These are phyloP conservation scores for Nakaseomyces glabratus DNA, from an alignment of 1,139 yeast genomes.

Conservation along the genomic window DNA sequence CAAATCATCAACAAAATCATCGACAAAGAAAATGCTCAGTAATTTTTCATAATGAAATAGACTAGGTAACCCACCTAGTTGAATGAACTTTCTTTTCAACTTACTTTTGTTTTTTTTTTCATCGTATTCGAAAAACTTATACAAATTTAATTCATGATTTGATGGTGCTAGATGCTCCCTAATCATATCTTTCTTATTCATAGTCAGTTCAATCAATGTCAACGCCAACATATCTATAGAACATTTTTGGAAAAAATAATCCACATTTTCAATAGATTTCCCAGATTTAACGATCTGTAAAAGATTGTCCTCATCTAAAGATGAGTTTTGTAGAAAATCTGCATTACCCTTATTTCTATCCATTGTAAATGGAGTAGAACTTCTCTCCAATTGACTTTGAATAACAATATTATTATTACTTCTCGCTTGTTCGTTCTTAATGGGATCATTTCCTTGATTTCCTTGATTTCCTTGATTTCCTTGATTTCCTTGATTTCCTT, in stretches of 20 bases:
- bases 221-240: conserved; percentile 1
- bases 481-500: too few relatives aligned
- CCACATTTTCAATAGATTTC: not conserved
- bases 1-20: conserved; percentile 9
- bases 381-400: too few relatives aligned
- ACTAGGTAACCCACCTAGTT: conserved; percentile 23
- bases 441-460: too few relatives aligned
- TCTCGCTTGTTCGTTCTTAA: too few relatives aligned
- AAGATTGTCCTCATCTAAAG: too few relatives aligned
- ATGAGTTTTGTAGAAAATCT: too few relatives aligned
- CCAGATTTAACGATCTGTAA: conserved; percentile 3
- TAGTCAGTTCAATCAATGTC: not conserved
- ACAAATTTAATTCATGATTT: conserved; percentile 1
- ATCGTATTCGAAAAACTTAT: conserved; percentile 16
- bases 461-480: too few relatives aligned
- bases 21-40: conserved; percentile 13
- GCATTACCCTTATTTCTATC: too few relatives aligned
- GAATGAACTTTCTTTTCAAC: conserved; percentile 17
- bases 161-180: not conserved
- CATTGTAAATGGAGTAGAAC: too few relatives aligned
- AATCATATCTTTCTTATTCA: not conserved
- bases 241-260: conserved; percentile 2
- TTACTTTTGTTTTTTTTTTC: conserved; percentile 14
- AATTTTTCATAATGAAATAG: conserved; percentile 13
- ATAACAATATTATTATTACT: too few relatives aligned